A percentile compares a stretch with the other conserved stretches of the same genome.
These are phyloP conservation scores for Manihot esculenta DNA, from an alignment of 441 rosid genomes.

Conservation along the genomic window DNA sequence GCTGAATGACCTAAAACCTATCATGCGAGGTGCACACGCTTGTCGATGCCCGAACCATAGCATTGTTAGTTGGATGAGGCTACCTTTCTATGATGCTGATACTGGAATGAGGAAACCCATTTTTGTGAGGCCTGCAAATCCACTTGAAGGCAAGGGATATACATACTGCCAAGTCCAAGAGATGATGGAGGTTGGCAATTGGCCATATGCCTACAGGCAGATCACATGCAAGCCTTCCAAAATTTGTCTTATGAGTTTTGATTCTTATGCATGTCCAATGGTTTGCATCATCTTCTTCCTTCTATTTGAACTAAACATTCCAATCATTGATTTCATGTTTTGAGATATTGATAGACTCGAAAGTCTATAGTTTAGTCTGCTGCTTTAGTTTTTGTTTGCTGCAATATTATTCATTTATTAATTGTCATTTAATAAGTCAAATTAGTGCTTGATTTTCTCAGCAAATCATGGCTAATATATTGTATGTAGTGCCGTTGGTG, in stretches of 20 bases:
- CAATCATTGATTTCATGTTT: background rate
- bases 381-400: too few species aligned
- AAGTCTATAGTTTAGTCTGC: too few species aligned
- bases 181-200: constrained; percentile 23
- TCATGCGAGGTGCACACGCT: constrained; percentile 4
- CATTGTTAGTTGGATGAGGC: constrained; percentile 16
- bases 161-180: constrained; percentile 17
- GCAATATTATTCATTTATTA: too few species aligned
- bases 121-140: constrained; percentile 18
- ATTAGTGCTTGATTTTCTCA: too few species aligned
- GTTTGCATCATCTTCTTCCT: background rate
- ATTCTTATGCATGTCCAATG: background rate
- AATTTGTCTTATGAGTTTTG: constrained; percentile 14
- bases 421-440: too few species aligned
- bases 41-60: constrained; percentile 30
- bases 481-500: too few species aligned
- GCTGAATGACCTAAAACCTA: constrained; percentile 1
- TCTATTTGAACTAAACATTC: background rate
- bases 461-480: too few species aligned
- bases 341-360: too few species aligned
- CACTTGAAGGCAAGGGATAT: constrained; percentile 26
- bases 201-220: constrained; percentile 22
- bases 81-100: constrained; percentile 34
- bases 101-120: constrained; percentile 42
- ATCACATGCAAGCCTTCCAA: constrained; percentile 28